phyloP scores from a whole-genome alignment of 306 rosid species.

The Malus asiatica region DNA sequence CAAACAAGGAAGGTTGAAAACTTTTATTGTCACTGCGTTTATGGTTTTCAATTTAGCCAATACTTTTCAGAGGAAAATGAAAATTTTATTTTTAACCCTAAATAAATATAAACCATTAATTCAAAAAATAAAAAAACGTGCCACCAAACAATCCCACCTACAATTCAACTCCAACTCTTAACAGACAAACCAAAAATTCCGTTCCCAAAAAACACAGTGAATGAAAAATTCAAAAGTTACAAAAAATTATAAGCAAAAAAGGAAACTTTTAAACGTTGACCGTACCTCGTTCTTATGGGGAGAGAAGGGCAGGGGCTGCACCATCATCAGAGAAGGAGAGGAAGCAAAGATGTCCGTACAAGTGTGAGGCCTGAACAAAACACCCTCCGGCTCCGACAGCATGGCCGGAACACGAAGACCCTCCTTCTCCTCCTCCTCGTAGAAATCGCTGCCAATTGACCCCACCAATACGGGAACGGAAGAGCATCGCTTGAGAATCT shows the following conservation, averaged over 20 bases:
- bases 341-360: slow-evolving; percentile 38
- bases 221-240: too few species aligned
- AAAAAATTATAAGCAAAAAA: not conserved
- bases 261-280: not conserved
- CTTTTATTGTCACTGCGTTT: too few species aligned
- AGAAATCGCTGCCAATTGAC: not conserved
- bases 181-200: too few species aligned
- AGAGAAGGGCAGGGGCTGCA: slow-evolving; percentile 23
- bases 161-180: not conserved
- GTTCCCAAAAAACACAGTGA: too few species aligned
- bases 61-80: too few species aligned
- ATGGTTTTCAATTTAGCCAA: too few species aligned
- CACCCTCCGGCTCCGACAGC: slow-evolving; percentile 13
- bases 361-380: slow-evolving; percentile 38
- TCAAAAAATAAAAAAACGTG: not conserved
- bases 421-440: slow-evolving; percentile 14
- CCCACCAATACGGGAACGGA: slow-evolving; percentile 49
- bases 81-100: too few species aligned
- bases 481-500: slow-evolving; percentile 42
- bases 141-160: not conserved
- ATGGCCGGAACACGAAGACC: not conserved
- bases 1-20: too few species aligned
- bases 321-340: slow-evolving; percentile 40
- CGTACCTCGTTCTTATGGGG: slow-evolving; percentile 24
- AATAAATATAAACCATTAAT: too few species aligned